Conservation (phyloP, 768 basidiomycete species). For the Infundibulicybe gibba region DNA sequence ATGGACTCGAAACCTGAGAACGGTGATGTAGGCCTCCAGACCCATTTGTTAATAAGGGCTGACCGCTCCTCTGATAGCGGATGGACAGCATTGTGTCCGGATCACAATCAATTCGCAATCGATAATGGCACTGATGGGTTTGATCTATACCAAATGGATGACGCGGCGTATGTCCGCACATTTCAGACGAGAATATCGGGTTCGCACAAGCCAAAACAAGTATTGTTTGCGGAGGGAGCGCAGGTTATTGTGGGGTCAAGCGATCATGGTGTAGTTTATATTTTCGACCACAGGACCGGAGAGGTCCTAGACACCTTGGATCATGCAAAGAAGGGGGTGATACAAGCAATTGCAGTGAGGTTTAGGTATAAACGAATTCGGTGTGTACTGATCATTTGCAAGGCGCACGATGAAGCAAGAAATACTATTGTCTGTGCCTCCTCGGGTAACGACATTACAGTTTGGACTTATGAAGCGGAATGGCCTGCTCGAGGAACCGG, state of each 20-base stretch:
- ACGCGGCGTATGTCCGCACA: conserved; percentile 1
- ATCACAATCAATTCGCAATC: conserved; percentile 7
- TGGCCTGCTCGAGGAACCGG: too few relatives aligned
- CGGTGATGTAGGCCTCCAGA: conserved; percentile 10
- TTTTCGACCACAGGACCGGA: conserved; percentile 13
- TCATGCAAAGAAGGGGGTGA: conserved; percentile 4
- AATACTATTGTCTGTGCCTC: too few relatives aligned
- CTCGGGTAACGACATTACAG: too few relatives aligned
- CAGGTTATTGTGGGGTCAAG: conserved; percentile 6
- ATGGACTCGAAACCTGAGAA: conserved; percentile 7
- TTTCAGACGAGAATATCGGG: conserved; percentile 5
- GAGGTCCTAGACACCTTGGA: conserved; percentile 4
- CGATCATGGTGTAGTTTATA: conserved; percentile 12
- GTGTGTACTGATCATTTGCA: too few relatives aligned
- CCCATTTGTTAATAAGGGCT: conserved; percentile 6
- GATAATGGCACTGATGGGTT: conserved; percentile 12
- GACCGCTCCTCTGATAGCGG: conserved; percentile 3
- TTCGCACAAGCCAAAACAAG: conserved; percentile 1
- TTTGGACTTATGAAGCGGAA: too few relatives aligned
- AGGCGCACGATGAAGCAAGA: too few relatives aligned
- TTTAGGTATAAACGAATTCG: too few relatives aligned
- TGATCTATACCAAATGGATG: conserved; percentile 9
- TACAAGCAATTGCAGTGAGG: conserved; percentile 11
- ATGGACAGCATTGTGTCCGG: not conserved
- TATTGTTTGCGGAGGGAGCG: conserved; percentile 9